Base-by-base conservation (phyloP, 768 basidiomycete species). In the Harrya chromipes region DNA sequence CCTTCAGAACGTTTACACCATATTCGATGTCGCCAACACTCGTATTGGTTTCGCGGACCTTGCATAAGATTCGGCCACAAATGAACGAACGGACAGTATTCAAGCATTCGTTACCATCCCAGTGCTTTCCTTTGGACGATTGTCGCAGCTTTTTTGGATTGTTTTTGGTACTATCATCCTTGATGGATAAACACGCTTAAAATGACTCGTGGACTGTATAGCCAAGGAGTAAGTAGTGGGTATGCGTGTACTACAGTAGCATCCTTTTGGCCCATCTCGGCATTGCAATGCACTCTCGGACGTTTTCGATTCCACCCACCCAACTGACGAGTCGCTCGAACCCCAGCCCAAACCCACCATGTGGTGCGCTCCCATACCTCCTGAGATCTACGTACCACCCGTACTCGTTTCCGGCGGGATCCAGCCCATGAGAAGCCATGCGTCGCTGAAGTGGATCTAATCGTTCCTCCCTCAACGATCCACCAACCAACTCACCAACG, bases 271-370 rank as follows among this genome's bases (percentile, higher is more conserved):
- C 77, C 90, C 91, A 94, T 51, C 95, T 73, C 1, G 94, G 94
- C 77, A 97, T 91, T 6, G 91, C 82, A 36, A 94, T 82, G 60
- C 91, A 91, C 65, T 99, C 97, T 52, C 90, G 75, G n/a, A 98
- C 80, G 68, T 95, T 98, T 51, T 87, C 85, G 39, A 90, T 75
- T 0, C 93, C 94, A 17, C 85, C 83, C 11, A 97, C 69, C 88
- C 90, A 95, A 38, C 83, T 81, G 16, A 98, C 75, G 17, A 97
- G 73, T 52, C 97, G 74, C 68, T 99, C 97, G 61, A 95, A 97
- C 2, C 97, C 97, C 74, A 98, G 76, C 6, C 97, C 97, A 69
- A 93, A 98, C 14, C 97, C 97, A 14, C 90, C 94, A 68, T 97
- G 95, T 3, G 92, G 89, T 17, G 90, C 86, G 16, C 86, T 85